These are phyloP conservation scores for Magnusiomyces clavatus DNA, from an alignment of 1,139 yeast genomes.

Conservation along the genomic window DNA sequence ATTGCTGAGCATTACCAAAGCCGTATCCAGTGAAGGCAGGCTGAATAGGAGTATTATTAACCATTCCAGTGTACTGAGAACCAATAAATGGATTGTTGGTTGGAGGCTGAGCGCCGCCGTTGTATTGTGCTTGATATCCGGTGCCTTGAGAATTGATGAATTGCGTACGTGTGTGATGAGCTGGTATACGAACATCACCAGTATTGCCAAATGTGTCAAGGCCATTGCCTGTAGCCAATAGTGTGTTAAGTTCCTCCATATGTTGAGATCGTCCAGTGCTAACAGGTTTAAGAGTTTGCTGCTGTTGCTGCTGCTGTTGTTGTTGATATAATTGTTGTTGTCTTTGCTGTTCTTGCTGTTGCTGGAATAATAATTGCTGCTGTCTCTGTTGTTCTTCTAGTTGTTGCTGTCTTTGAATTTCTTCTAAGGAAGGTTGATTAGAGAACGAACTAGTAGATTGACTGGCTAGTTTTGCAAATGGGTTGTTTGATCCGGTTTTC, in stretches of 20 bases:
- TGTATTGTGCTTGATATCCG: conserved; percentile 35
- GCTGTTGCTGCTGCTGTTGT: conserved; percentile 31
- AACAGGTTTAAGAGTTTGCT: conserved; percentile 13
- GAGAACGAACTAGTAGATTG: conserved; percentile 16
- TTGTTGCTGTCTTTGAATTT: conserved; percentile 27
- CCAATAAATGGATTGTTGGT: conserved; percentile 53
- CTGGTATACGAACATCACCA: conserved; percentile 83
- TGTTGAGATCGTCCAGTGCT: conserved; percentile 30
- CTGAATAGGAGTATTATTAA: conserved; percentile 45
- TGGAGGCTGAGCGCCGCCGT: conserved; percentile 13
- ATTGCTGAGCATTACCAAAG: conserved; percentile 61
- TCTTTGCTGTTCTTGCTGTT: conserved; percentile 26
- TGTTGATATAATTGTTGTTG: conserved; percentile 27
- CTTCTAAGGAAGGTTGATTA: conserved; percentile 19
- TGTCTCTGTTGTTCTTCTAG: conserved; percentile 32
- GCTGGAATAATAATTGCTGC: conserved; percentile 27
- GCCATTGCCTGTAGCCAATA: conserved; percentile 84
- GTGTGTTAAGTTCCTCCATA: conserved; percentile 64
- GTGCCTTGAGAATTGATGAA: conserved; percentile 86
- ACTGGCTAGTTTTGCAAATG: conserved; percentile 54
- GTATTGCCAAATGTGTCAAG: conserved; percentile 94
- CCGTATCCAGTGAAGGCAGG: conserved; percentile 88
- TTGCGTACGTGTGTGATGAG: conserved; percentile 80
- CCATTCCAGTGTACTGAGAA: conserved; percentile 70
- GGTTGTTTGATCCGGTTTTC: conserved; percentile 82